Percentiles rank a stretch among this genome's conserved stretches.
Conservation (phyloP, 1,284 basidiomycete species). For the Pterula multifida region DNA sequence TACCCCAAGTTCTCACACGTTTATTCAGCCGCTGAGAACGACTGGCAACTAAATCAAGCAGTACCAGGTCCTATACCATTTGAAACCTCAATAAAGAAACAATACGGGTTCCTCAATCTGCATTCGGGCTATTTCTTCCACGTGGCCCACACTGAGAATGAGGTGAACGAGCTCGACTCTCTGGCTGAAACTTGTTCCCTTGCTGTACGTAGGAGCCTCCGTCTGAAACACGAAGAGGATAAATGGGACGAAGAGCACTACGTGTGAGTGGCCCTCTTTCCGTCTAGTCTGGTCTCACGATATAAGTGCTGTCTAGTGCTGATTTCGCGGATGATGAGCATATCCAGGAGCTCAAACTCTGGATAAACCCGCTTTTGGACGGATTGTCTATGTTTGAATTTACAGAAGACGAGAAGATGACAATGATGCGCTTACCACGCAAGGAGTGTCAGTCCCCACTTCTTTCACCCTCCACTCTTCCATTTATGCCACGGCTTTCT, state of each 20-base stretch:
- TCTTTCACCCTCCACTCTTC: constrained; percentile 4
- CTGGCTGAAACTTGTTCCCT: constrained; percentile 40
- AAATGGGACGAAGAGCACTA: constrained; percentile 79
- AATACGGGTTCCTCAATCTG: constrained; percentile 64
- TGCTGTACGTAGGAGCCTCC: constrained; percentile 31
- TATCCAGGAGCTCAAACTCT: constrained; percentile 55
- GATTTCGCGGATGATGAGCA: constrained; percentile 66
- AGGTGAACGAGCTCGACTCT: constrained; percentile 64
- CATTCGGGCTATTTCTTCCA: constrained; percentile 65
- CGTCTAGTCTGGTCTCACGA: constrained; percentile 3
- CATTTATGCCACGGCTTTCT: constrained; percentile 1
- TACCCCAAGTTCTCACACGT: constrained; percentile 3
- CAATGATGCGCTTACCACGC: constrained; percentile 57
- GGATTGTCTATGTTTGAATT: constrained; percentile 29
- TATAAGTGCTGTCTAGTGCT: constrained; percentile 56
- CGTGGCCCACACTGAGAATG: constrained; percentile 60
- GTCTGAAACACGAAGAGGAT: constrained; percentile 47
- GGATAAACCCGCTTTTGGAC: constrained; percentile 40
- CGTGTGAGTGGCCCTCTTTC: constrained; percentile 34
- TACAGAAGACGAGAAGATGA: constrained; percentile 56
- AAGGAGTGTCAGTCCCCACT: constrained; percentile 53
- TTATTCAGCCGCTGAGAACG: constrained; percentile 51
- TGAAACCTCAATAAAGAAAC: constrained; percentile 31
- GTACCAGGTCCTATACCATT: constrained; percentile 28
- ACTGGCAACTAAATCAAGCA: constrained; percentile 64